A percentile compares a stretch with the other conserved stretches of the same genome.
These are phyloP conservation scores for Pogostemon cablin DNA, from an alignment of 257 asterid species.

Conservation along the genomic window DNA sequence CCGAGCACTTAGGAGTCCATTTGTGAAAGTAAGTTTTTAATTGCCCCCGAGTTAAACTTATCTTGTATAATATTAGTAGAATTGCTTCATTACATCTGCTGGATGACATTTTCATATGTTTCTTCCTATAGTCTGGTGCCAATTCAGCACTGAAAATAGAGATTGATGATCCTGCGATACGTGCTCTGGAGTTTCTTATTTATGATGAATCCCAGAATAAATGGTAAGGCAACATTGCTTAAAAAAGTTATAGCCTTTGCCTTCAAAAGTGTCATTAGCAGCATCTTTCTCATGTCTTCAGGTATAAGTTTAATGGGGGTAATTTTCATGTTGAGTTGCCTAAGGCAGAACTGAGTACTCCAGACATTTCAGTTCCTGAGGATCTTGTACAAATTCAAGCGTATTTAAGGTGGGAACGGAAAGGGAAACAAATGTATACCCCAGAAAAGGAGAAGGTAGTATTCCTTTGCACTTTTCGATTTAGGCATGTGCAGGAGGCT, in stretches of 20 bases:
- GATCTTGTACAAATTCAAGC: slow-evolving; percentile 98
- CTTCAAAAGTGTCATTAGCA: slow-evolving; percentile 26
- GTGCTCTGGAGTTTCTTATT: slow-evolving; percentile 92
- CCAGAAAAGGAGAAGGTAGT: slow-evolving; percentile 87
- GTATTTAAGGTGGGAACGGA: slow-evolving; percentile 95
- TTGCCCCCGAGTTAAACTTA: neutral
- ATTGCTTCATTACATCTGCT: slow-evolving; percentile 28
- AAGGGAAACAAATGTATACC: slow-evolving; percentile 78
- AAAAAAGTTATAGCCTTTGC: slow-evolving; percentile 17
- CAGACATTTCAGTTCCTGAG: slow-evolving; percentile 77
- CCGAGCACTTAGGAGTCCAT: slow-evolving; percentile 85
- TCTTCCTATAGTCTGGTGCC: slow-evolving; percentile 67
- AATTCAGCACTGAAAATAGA: slow-evolving; percentile 68
- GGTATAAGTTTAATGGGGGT: slow-evolving; percentile 88
- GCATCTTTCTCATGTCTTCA: slow-evolving; percentile 38
- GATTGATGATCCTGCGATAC: slow-evolving; percentile 81
- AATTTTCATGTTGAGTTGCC: slow-evolving; percentile 72
- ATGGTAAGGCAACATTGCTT: slow-evolving; percentile 55
- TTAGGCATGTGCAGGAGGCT: slow-evolving; percentile 17
- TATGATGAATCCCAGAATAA: slow-evolving; percentile 76
- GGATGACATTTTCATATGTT: slow-evolving; percentile 11
- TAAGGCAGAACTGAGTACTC: slow-evolving; percentile 39
- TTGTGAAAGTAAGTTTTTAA: slow-evolving; percentile 66
- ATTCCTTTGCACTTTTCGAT: slow-evolving; percentile 6
- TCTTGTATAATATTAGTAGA: slow-evolving; percentile 21